Evolutionary conservation across 2,329 filamentous ascomycete genomes (phyloP), one percentile per base, ranked within the genome.

Genomic region (Trichoderma cornu-damae): DNA sequence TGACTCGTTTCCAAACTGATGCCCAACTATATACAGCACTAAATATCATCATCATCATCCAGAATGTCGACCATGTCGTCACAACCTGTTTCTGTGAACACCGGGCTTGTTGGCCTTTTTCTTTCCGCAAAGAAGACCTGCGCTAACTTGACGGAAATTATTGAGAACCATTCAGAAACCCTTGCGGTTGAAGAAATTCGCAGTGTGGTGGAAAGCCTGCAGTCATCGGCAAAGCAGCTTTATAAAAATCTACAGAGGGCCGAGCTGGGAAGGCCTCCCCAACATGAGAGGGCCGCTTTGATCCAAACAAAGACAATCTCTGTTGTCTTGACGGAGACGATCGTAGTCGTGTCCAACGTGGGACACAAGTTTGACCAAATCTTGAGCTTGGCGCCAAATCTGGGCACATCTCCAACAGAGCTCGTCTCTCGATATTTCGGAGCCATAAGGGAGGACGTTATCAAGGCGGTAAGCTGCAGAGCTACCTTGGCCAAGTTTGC

Each of bases 241-340:
- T 62, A 42, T 58, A 61, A 57, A 61, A 61, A 57, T 57, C 52
- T 48, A 56, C 63, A 46, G 58, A 59, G 24, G 58, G 58, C 60
- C 26, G 60, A 63, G 32, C 35, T 14, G 20, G 42, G 49, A 34
- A 37, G 12, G 24, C 6, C 2, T 2, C 42, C 57, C 9, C 43
- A 46, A 34, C 34, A 2, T 14, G 32, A 55, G n/a, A 56, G 62
- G 12, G 35, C 60, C 6, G 34, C 14, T 11, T 51, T 64, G 18
- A 26, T 65, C 16, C 59, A 61, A n/a, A 8, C 63, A n/a, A 60
- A 64, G 37, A 43, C 56, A 14, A 38, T 65, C 11, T 34, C 63
- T n/a, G 56, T 57, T 20, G 42, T 62, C 9, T 35, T 64, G 28
- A 57, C 58, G 22, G 62, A 61, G 6, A 37, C 52, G 3, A 48